Percentiles rank a stretch among this genome's conserved stretches.
Evolutionary conservation across 192 early-diverging fungal genomes (phyloP).

Genomic region (Gaertneriomyces semiglobifer): DNA sequence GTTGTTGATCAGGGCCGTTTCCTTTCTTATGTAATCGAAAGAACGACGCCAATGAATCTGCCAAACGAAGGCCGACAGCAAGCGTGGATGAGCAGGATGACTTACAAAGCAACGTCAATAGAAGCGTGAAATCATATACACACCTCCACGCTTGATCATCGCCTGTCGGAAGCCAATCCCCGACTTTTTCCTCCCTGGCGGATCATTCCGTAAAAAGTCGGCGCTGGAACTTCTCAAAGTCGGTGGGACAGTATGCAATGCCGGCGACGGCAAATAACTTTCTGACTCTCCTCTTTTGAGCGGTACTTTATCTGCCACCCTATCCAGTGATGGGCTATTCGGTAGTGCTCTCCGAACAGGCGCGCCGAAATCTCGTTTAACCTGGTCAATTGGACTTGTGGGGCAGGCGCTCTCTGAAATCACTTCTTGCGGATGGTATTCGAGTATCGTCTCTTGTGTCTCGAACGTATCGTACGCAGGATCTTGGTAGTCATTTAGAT

Average conservation of each 20-base stretch:
- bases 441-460: constrained; percentile 2
- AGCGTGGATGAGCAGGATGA: background rate
- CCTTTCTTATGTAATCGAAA: constrained; percentile 3
- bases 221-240: background rate
- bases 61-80: background rate
- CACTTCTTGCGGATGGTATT: background rate
- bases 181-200: background rate
- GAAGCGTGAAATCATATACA: background rate
- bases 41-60: constrained; percentile 19
- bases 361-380: constrained; percentile 10
- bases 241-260: no score
- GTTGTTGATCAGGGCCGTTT: no score
- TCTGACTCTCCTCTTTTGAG: constrained; percentile 23
- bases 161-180: background rate
- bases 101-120: background rate
- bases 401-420: constrained; percentile 6
- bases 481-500: constrained; percentile 17
- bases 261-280: background rate
- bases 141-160: background rate
- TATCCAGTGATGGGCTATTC: constrained; percentile 8
- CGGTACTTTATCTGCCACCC: constrained; percentile 11
- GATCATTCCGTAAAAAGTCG: background rate
- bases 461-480: background rate
- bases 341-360: constrained; percentile 10
- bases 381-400: background rate